phyloP scores from a whole-genome alignment of 1,284 basidiomycete genomes.

The Mycosarcoma mackinlayi region DNA sequence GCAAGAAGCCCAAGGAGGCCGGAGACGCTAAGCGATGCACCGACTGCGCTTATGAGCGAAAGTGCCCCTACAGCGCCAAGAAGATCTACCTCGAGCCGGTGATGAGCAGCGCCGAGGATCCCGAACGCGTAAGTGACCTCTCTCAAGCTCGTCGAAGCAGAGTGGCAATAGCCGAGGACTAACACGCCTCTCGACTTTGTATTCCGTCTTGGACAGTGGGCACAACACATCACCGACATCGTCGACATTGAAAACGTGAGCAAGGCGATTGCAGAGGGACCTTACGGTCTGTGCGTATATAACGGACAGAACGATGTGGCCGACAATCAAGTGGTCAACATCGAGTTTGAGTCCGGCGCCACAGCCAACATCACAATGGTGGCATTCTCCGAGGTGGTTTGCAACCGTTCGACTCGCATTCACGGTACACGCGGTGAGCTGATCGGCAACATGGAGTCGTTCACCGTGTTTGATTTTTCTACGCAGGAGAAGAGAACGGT shows the following conservation, averaged over 20 bases:
- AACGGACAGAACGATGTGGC: conserved; percentile 42
- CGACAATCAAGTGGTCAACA: conserved; percentile 44
- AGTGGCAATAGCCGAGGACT: conserved; percentile 8
- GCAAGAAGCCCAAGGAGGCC: conserved; percentile 38
- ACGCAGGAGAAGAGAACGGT: conserved; percentile 37
- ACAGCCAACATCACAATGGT: conserved; percentile 42
- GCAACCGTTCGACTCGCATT: conserved; percentile 40
- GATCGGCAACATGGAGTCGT: conserved; percentile 34
- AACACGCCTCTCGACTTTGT: no score
- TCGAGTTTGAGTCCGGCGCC: conserved; percentile 34
- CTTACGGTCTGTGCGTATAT: conserved; percentile 39
- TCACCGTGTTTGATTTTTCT: conserved; percentile 38
- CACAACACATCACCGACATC: conserved; percentile 29
- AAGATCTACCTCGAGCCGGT: conserved; percentile 41
- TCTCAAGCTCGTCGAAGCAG: not conserved
- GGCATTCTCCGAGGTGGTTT: conserved; percentile 35
- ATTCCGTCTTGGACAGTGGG: conserved; percentile 24
- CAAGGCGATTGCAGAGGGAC: conserved; percentile 33
- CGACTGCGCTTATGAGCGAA: conserved; percentile 33
- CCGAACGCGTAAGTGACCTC: conserved; percentile 27
- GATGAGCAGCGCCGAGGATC: conserved; percentile 20
- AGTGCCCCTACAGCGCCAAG: conserved; percentile 40
- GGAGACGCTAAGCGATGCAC: conserved; percentile 34
- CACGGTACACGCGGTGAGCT: conserved; percentile 39
- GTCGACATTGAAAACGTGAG: conserved; percentile 39